Evolutionary conservation across 2,329 filamentous ascomycete species (phyloP).

Genomic region (Ceratocystis diversiconidia): DNA sequence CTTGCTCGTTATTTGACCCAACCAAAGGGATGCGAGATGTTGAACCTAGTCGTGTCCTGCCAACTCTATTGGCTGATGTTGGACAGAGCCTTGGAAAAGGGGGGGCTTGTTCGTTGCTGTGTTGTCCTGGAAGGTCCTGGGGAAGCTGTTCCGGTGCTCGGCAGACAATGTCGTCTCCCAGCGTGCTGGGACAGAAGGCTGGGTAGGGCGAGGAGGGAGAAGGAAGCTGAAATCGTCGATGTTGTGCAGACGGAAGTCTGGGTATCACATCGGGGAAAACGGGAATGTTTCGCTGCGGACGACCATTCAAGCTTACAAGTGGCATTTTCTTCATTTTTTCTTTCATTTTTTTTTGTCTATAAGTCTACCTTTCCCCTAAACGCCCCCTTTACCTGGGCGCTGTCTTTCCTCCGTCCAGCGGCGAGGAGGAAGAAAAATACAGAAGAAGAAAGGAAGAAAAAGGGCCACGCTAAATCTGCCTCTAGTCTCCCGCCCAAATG

Average conservation of each 20-base stretch:
- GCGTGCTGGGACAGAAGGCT: neutral
- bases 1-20: neutral
- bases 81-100: neutral
- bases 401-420: neutral
- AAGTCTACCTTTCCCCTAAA: neutral
- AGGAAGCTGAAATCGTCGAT: neutral
- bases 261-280: neutral
- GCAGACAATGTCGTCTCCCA: neutral
- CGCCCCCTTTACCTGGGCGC: neutral
- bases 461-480: neutral
- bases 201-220: neutral
- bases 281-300: neutral
- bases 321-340: neutral
- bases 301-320: no score
- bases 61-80: neutral
- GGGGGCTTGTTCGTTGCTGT: neutral
- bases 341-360: neutral
- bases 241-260: neutral
- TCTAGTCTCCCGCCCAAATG: neutral
- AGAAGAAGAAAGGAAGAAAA: neutral
- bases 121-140: neutral
- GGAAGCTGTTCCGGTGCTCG: conserved; percentile 5
- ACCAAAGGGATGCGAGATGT: neutral
- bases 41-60: neutral
- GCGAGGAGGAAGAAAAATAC: neutral